Evolutionary conservation across 495 filamentous ascomycete genomes (phyloP).

Genomic region (Penicillium dipodomyicola): DNA sequence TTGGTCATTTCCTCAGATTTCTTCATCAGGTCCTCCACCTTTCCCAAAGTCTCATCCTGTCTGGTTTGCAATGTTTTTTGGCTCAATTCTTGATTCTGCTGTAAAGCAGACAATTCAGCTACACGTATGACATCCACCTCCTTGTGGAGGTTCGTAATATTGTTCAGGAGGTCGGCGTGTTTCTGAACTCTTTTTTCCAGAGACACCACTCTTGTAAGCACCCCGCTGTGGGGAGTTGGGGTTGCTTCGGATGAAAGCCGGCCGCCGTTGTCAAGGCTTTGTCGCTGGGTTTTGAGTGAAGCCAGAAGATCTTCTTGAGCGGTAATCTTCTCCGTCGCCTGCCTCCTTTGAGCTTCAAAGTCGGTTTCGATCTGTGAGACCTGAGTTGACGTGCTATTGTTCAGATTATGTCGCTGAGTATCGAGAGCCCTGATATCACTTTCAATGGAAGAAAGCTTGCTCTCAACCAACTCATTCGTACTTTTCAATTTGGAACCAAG

Average conservation of each 20-base stretch:
- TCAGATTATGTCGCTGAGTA: not conserved
- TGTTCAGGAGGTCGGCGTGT: not conserved
- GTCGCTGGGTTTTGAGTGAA: not conserved
- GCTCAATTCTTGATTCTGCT: not conserved
- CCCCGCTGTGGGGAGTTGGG: not conserved
- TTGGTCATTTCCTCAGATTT: not conserved
- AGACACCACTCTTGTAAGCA: not conserved
- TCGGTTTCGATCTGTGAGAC: not conserved
- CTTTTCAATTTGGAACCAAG: not conserved
- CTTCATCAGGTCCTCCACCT: not conserved
- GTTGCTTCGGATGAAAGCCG: not conserved
- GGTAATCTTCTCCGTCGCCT: not conserved
- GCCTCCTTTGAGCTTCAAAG: not conserved
- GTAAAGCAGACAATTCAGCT: not conserved
- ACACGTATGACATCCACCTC: not conserved
- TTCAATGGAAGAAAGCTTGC: not conserved
- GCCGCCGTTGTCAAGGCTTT: not conserved
- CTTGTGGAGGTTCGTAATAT: not conserved
- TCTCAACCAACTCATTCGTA: not conserved
- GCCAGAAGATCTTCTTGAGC: not conserved
- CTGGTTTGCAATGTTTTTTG: not conserved
- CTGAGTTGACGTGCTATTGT: not conserved
- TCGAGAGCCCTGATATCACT: not conserved
- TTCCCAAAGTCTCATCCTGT: not conserved
- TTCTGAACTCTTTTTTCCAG: not conserved